Evolutionary conservation across 257 asterid genomes (phyloP).

Genomic region (Capsicum pubescens): DNA sequence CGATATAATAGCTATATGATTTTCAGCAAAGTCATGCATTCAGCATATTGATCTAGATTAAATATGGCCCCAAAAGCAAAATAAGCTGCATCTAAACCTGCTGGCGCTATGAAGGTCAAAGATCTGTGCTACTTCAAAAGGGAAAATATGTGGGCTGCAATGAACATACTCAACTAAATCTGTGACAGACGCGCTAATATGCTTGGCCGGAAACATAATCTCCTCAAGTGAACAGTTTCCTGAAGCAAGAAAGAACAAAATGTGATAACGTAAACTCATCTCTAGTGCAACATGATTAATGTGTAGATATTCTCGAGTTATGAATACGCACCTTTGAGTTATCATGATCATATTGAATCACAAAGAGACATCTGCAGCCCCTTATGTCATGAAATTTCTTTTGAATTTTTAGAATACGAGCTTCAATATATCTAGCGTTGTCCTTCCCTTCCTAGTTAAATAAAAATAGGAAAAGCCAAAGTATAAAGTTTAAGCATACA

Average conservation of each 20-base stretch:
- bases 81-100: constrained; percentile 1
- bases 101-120: not conserved
- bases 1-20: not conserved
- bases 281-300: not conserved
- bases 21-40: not conserved
- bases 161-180: constrained; percentile 20
- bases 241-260: constrained; percentile 35
- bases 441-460: constrained; percentile 66
- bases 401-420: constrained; percentile 65
- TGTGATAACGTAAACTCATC: not conserved
- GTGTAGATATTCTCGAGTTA: not conserved
- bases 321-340: constrained; percentile 56
- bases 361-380: constrained; percentile 96
- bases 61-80: not conserved
- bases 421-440: constrained; percentile 80
- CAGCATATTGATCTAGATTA: constrained; percentile 9
- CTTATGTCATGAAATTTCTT: constrained; percentile 86
- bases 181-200: constrained; percentile 31
- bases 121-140: not conserved
- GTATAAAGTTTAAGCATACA: constrained; percentile 16
- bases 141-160: constrained; percentile 21
- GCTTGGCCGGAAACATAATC: constrained; percentile 80
- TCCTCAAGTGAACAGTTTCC: constrained; percentile 83
- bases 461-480: constrained; percentile 21
- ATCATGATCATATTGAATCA: constrained; percentile 70